Evolutionary conservation across 768 basidiomycete genomes (phyloP).

Genomic region (Nidularia pulvinata): DNA sequence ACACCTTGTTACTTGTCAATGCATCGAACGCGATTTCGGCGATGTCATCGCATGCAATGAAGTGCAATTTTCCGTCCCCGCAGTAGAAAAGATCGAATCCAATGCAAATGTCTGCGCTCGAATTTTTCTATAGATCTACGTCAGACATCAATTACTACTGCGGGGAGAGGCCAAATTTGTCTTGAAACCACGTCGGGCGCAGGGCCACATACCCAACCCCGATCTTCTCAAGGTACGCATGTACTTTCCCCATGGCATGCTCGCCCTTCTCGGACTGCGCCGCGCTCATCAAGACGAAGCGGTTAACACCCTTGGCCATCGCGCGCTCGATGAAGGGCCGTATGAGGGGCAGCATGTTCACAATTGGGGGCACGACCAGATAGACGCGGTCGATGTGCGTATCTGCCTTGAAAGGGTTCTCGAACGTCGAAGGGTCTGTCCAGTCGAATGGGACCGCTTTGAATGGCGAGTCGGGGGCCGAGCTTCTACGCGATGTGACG

Average conservation of each 20-base stretch:
- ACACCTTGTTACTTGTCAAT: constrained; percentile 16
- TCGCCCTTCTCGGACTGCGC: constrained; percentile 17
- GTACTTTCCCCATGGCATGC: constrained; percentile 22
- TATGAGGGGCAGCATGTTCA: constrained; percentile 5
- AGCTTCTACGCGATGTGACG: constrained; percentile 16
- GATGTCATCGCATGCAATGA: constrained; percentile 28
- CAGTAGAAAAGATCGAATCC: constrained; percentile 19
- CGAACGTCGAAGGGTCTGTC: constrained; percentile 26
- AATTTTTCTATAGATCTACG: constrained; percentile 24
- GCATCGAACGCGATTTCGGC: constrained; percentile 25
- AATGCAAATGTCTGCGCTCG: constrained; percentile 16
- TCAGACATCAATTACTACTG: not conserved
- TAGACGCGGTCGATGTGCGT: constrained; percentile 24
- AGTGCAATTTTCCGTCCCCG: constrained; percentile 23
- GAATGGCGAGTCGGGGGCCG: constrained; percentile 17
- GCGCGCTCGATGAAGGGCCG: constrained; percentile 26
- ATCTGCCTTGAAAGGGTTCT: constrained; percentile 24
- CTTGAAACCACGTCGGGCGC: constrained; percentile 35
- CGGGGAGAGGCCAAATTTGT: constrained; percentile 9
- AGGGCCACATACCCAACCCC: constrained; percentile 29
- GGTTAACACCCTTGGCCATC: constrained; percentile 25
- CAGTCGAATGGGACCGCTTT: constrained; percentile 31
- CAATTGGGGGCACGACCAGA: constrained; percentile 19
- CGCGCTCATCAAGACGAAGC: constrained; percentile 27
- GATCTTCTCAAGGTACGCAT: constrained; percentile 27